Evolutionary conservation across 768 basidiomycete species (phyloP).

Genomic region (Mycena indigotica): DNA sequence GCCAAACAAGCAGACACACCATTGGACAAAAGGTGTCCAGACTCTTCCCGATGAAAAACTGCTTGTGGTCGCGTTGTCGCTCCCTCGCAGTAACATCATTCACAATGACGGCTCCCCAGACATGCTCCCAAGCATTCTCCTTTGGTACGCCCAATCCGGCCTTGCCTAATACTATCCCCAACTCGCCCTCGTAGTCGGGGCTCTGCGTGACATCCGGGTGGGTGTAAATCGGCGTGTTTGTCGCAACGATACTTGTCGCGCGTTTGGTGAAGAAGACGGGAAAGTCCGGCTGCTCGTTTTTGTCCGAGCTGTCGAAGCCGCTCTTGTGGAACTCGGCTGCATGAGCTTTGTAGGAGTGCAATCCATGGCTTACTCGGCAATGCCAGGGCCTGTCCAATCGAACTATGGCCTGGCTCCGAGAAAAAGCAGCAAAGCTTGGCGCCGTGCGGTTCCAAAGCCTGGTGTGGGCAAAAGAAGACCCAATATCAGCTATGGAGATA

Average conservation of each 20-base stretch:
- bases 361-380: no score
- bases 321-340: conserved; percentile 24
- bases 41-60: conserved; percentile 25
- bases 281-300: conserved; percentile 22
- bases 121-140: conserved; percentile 16
- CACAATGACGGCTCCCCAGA: conserved; percentile 24
- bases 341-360: conserved; percentile 17
- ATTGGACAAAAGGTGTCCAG: conserved; percentile 25
- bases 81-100: conserved; percentile 24
- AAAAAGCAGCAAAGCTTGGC: no score
- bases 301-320: conserved; percentile 24
- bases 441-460: no score
- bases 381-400: no score
- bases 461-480: no score
- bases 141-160: conserved; percentile 13
- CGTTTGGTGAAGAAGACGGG: conserved; percentile 24
- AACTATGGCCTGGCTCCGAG: no score
- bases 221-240: conserved; percentile 19
- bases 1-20: conserved; percentile 2
- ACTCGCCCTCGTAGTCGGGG: conserved; percentile 24
- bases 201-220: conserved; percentile 21
- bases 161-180: conserved; percentile 21
- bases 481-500: no score
- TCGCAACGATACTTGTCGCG: conserved; percentile 21
- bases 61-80: conserved; percentile 25